These are phyloP conservation scores for Ophiostoma himal-ulmi DNA, from an alignment of 2,329 filamentous ascomycete species.

Conservation along the genomic window DNA sequence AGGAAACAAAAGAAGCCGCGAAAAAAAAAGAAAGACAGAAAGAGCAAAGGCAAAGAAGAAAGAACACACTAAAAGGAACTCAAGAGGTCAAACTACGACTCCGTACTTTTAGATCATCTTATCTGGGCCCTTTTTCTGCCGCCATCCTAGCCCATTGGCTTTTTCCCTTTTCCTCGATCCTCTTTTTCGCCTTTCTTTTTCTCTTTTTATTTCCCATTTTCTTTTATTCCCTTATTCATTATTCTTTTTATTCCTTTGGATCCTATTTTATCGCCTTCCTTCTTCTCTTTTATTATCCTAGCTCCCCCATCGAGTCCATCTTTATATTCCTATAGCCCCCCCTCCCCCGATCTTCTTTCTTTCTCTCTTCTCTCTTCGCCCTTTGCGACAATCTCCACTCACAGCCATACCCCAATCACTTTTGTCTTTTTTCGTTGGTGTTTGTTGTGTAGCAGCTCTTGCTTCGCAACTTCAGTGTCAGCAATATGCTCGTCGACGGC, in stretches of 20 bases:
- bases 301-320: conserved; percentile 3
- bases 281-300: conserved; percentile 12
- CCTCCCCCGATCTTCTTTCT: conserved; percentile 5
- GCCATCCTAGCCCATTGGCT: conserved; percentile 11
- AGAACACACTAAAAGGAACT: background rate
- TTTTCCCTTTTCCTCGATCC: background rate
- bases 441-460: background rate
- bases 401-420: conserved; percentile 14
- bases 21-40: background rate
- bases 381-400: conserved; percentile 21
- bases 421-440: background rate
- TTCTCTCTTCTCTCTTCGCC: conserved; percentile 9
- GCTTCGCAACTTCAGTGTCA: conserved; percentile 7
- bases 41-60: background rate
- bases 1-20: background rate
- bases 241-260: background rate
- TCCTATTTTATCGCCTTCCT: conserved; percentile 13
- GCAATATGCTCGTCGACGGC: conserved; percentile 75
- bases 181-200: conserved; percentile 11
- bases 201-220: conserved; percentile 13
- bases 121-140: conserved; percentile 15
- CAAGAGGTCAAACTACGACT: conserved; percentile 8
- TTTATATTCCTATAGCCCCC: conserved; percentile 15
- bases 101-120: conserved; percentile 18
- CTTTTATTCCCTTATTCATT: conserved; percentile 7